A percentile compares a stretch with the other conserved stretches of the same genome.
phyloP scores from a whole-genome alignment of 345 rosid genomes.

The Draba incana region DNA sequence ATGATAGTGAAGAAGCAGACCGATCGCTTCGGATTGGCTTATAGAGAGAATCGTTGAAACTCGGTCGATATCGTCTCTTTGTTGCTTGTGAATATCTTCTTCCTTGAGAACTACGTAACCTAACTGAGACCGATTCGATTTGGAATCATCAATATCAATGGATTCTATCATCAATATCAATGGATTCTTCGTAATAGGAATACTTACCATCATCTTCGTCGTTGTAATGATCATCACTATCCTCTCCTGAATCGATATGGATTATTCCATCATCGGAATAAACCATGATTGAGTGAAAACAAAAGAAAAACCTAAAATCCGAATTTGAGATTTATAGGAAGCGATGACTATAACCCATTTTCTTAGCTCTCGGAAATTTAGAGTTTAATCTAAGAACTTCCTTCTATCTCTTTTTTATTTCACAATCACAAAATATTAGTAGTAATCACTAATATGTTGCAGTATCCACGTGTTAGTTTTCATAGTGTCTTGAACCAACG shows the following conservation, averaged over 20 bases:
- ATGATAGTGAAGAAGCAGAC: constrained; percentile 62
- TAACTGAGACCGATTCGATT: constrained; percentile 49
- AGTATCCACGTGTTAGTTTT: no score
- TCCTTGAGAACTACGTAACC: constrained; percentile 62
- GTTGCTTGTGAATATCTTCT: constrained; percentile 59
- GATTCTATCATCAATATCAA: constrained; percentile 41
- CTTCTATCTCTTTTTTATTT: no score
- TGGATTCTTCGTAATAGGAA: constrained; percentile 15
- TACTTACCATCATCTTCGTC: constrained; percentile 42
- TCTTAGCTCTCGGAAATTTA: no score
- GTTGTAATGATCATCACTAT: constrained; percentile 55
- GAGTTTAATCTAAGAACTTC: no score
- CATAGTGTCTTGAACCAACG: no score
- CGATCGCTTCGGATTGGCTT: constrained; percentile 52
- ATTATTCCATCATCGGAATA: constrained; percentile 56
- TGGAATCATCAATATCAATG: constrained; percentile 46
- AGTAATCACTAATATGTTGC: no score
- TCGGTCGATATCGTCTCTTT: constrained; percentile 66
- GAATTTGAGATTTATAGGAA: constrained; percentile 6
- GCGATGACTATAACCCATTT: no score
- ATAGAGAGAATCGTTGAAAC: constrained; percentile 74
- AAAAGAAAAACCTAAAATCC: not conserved
- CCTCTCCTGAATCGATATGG: constrained; percentile 11
- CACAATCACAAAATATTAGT: no score
- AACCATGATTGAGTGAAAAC: constrained; percentile 44